These are phyloP conservation scores for Platanthera guangdongensis DNA, from an alignment of 106 monocot species.

Conservation along the genomic window DNA sequence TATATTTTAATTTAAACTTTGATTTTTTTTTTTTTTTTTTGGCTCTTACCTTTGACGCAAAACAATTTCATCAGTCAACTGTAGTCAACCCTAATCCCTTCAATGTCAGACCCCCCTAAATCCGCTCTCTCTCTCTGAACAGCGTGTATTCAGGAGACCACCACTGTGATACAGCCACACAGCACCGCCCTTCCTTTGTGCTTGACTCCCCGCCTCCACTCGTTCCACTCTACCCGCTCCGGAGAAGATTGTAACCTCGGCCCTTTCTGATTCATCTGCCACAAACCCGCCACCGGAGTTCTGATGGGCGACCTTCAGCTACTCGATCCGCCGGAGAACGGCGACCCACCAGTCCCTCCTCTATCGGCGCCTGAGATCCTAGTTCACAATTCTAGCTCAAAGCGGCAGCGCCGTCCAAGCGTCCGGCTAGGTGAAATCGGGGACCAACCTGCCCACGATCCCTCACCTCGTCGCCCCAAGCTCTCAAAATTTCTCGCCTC, in stretches of 20 bases:
- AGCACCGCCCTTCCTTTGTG: not conserved
- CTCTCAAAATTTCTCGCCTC: conserved; percentile 1
- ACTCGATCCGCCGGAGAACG: conserved; percentile 5
- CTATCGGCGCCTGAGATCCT: not conserved
- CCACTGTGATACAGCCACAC: not conserved
- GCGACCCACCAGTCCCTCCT: not conserved
- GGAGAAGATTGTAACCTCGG: not conserved
- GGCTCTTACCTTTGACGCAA: too few relatives aligned
- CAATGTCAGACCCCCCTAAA: not conserved
- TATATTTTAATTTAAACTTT: too few relatives aligned
- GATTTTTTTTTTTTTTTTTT: too few relatives aligned
- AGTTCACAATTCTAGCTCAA: conserved; percentile 13
- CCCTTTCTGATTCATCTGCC: not conserved
- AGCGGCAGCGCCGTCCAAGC: conserved; percentile 84
- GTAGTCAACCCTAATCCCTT: not conserved
- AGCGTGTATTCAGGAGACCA: not conserved
- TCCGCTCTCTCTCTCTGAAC: not conserved
- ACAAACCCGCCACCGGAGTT: not conserved
- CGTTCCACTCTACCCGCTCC: not conserved
- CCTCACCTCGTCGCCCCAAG: conserved; percentile 14
- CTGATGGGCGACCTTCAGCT: conserved; percentile 16
- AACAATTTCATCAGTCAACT: not conserved
- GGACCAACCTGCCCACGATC: conserved; percentile 23
- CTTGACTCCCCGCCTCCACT: not conserved
- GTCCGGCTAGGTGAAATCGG: conserved; percentile 82